phyloP scores from a whole-genome alignment of 805 yeast genomes.

The Kodamaea kakaduensis region DNA sequence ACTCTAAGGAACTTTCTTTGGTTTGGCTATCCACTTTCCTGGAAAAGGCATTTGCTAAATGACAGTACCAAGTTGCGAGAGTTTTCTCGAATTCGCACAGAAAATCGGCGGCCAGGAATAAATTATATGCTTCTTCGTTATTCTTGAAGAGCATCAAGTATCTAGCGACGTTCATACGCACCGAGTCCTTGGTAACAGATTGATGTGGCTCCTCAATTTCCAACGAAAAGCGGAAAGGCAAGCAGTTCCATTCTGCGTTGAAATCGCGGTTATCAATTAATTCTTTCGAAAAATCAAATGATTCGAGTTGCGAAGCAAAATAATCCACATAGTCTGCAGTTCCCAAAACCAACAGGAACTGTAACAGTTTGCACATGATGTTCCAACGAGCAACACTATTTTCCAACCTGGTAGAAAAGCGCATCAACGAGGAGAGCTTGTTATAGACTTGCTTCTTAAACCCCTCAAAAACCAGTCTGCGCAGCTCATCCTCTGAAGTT shows the following conservation, averaged over 20 bases:
- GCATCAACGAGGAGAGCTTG: slow-evolving; percentile 63
- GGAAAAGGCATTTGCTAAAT: slow-evolving; percentile 1
- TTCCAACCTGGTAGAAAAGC: slow-evolving; percentile 50
- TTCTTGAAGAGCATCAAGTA: slow-evolving; percentile 39
- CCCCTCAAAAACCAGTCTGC: slow-evolving; percentile 46
- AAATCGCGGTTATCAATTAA: slow-evolving; percentile 59
- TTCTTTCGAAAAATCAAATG: slow-evolving; percentile 7
- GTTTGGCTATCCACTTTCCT: not conserved
- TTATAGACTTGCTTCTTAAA: slow-evolving; percentile 58
- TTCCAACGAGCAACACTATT: slow-evolving; percentile 47
- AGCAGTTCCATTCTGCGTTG: slow-evolving; percentile 47
- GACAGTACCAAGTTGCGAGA: slow-evolving; percentile 2
- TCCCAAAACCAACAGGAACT: slow-evolving; percentile 28
- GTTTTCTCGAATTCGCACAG: not conserved
- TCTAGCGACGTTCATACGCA: slow-evolving; percentile 34
- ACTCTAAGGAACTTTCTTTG: not conserved
- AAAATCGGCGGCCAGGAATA: slow-evolving; percentile 12
- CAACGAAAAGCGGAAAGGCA: slow-evolving; percentile 3
- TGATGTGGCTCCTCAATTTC: slow-evolving; percentile 5
- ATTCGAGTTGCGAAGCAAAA: slow-evolving; percentile 10
- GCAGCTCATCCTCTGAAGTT: slow-evolving; percentile 50
- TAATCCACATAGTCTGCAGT: slow-evolving; percentile 29
- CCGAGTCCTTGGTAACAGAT: not conserved
- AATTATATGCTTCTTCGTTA: slow-evolving; percentile 20
- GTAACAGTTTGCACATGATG: slow-evolving; percentile 30